Conservation (phyloP, 345 rosid species). For the Populus alba region DNA sequence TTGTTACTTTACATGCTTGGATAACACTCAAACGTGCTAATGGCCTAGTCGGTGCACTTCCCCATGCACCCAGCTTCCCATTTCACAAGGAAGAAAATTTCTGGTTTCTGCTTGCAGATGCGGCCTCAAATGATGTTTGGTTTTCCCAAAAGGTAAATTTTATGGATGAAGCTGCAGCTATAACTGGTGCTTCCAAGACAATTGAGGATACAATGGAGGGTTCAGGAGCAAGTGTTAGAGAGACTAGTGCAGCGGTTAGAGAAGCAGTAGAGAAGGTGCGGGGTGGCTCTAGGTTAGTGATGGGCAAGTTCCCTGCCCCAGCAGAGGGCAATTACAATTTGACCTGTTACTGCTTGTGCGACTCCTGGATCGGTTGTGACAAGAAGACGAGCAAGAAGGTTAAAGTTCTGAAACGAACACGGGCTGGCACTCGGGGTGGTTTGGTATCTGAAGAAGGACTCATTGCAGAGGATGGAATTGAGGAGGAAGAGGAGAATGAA, state of each 20-base stretch:
- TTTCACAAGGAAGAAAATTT: conserved; percentile 94
- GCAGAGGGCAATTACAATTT: conserved; percentile 81
- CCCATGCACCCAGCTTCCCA: conserved; percentile 81
- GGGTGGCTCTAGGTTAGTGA: conserved; percentile 74
- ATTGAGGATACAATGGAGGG: conserved; percentile 94
- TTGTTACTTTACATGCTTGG: conserved; percentile 87
- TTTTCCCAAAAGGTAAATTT: conserved; percentile 90
- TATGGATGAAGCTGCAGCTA: conserved; percentile 86
- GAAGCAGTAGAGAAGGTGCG: conserved; percentile 78
- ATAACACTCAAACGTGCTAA: conserved; percentile 69
- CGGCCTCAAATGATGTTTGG: conserved; percentile 76
- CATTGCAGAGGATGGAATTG: conserved; percentile 71
- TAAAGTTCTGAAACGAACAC: conserved; percentile 76
- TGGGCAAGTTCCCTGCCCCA: conserved; percentile 90
- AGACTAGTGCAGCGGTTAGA: conserved; percentile 60
- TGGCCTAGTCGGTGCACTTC: conserved; percentile 81
- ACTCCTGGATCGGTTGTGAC: conserved; percentile 97
- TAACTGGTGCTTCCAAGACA: conserved; percentile 78
- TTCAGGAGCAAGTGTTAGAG: conserved; percentile 73
- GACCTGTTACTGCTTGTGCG: conserved; percentile 84
- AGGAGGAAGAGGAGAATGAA: conserved; percentile 88
- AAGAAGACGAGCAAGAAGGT: conserved; percentile 60
- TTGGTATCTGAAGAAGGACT: conserved; percentile 64
- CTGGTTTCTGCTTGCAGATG: conserved; percentile 88
- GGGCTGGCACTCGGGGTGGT: conserved; percentile 77